Evolutionary conservation across 441 rosid species (phyloP).

Genomic region (Gossypium schwendimanii): DNA sequence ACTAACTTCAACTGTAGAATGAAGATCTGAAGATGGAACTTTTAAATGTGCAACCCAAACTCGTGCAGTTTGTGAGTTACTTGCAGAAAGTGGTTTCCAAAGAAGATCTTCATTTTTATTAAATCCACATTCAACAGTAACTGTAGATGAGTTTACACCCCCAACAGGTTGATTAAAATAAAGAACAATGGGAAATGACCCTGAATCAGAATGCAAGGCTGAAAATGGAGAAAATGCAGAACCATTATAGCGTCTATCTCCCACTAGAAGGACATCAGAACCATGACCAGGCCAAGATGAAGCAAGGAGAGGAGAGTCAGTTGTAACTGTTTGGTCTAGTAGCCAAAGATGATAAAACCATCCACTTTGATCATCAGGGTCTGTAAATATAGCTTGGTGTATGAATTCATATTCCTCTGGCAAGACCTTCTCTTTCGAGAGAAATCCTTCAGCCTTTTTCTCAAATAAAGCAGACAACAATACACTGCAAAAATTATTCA

Average conservation of each 20-base stretch:
- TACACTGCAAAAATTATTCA: constrained; percentile 47
- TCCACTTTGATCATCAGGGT: constrained; percentile 88
- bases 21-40: constrained; percentile 24
- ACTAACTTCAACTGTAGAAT: constrained; percentile 38
- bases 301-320: constrained; percentile 53
- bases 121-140: constrained; percentile 33
- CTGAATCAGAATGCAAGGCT: constrained; percentile 31
- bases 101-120: constrained; percentile 34
- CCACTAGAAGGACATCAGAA: constrained; percentile 35
- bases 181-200: constrained; percentile 58
- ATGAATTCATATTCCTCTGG: constrained; percentile 65
- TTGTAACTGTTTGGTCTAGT: constrained; percentile 69
- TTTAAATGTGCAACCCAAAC: constrained; percentile 62
- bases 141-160: constrained; percentile 61
- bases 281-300: constrained; percentile 85
- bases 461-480: constrained; percentile 60
- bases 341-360: constrained; percentile 99
- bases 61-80: constrained; percentile 32
- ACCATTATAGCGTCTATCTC: constrained; percentile 26
- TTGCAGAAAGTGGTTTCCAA: constrained; percentile 55
- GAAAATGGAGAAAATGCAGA: constrained; percentile 27
- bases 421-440: constrained; percentile 40
- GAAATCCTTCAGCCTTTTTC: constrained; percentile 45
- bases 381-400: constrained; percentile 72
- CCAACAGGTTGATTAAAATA: constrained; percentile 67